Percentiles rank a stretch among this genome's conserved stretches.
Conservation (phyloP, 2,329 filamentous ascomycete genomes). For the Mycocentrospora acerina region DNA sequence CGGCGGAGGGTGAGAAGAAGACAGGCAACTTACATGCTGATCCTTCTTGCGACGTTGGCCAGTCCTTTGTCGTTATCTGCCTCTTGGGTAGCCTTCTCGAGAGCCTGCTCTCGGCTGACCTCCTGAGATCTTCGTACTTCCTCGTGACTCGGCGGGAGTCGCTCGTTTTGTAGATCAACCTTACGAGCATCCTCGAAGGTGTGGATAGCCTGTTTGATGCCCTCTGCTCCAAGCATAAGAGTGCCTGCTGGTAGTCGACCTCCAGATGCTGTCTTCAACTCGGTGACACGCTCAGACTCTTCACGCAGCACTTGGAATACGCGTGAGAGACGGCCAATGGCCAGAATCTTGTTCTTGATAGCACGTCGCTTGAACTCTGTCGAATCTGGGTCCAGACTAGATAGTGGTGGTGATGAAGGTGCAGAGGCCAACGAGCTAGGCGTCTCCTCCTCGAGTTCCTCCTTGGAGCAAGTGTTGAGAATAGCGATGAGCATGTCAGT, state of each 20-base stretch:
- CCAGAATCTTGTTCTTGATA: constrained; percentile 99
- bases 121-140: constrained; percentile 84
- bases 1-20: not conserved
- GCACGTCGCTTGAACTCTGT: constrained; percentile 92
- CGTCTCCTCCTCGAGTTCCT: constrained; percentile 86
- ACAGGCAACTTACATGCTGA: constrained; percentile 84
- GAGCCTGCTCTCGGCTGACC: constrained; percentile 75
- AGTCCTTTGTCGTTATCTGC: constrained; percentile 90
- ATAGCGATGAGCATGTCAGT: constrained; percentile 99
- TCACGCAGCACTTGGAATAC: constrained; percentile 98
- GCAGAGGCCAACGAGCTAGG: constrained; percentile 71
- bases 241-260: constrained; percentile 91
- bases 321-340: constrained; percentile 91
- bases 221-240: constrained; percentile 95
- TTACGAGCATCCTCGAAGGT: constrained; percentile 96
- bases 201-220: constrained; percentile 97
- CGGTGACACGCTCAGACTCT: constrained; percentile 93
- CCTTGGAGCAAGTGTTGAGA: constrained; percentile 97
- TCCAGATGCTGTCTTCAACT: constrained; percentile 94
- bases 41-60: constrained; percentile 81
- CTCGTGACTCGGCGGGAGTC: constrained; percentile 86
- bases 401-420: constrained; percentile 72
- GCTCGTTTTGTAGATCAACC: constrained; percentile 95
- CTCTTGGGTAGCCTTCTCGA: constrained; percentile 82
- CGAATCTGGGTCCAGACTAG: constrained; percentile 71